Conservation (phyloP, 192 early-diverging fungal species). For the Piromyces finnis region DNA sequence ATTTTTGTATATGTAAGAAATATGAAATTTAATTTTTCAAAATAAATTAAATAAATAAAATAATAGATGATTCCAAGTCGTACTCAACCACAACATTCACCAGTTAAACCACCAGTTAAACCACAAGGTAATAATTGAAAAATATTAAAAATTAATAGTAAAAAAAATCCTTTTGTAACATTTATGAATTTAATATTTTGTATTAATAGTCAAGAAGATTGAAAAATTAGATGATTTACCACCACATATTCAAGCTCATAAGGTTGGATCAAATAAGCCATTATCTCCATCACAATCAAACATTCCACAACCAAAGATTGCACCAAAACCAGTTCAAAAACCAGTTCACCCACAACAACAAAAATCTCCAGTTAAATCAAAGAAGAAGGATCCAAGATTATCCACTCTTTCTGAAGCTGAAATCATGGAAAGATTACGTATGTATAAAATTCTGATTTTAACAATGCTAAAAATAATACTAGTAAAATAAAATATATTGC, state of each 20-base stretch:
- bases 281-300: background rate
- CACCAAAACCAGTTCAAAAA: slow-evolving; percentile 3
- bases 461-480: no score
- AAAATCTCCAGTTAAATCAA: slow-evolving; percentile 17
- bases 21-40: no score
- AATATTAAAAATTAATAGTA: no score
- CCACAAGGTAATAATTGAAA: background rate
- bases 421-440: slow-evolving; percentile 81
- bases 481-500: no score
- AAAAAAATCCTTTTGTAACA: no score
- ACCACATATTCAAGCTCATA: background rate
- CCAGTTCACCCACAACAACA: background rate
- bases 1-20: no score
- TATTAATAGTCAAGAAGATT: background rate
- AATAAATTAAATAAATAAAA: background rate
- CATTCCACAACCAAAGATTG: slow-evolving; percentile 4
- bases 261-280: background rate
- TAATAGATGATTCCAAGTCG: background rate
- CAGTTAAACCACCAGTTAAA: background rate
- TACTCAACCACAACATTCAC: background rate
- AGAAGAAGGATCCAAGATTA: slow-evolving; percentile 60
- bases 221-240: background rate
- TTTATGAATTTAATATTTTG: background rate
- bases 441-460: background rate
- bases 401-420: slow-evolving; percentile 81